Base-by-base conservation (phyloP, 768 basidiomycete species). In the Leucocoprinus leucothites region DNA sequence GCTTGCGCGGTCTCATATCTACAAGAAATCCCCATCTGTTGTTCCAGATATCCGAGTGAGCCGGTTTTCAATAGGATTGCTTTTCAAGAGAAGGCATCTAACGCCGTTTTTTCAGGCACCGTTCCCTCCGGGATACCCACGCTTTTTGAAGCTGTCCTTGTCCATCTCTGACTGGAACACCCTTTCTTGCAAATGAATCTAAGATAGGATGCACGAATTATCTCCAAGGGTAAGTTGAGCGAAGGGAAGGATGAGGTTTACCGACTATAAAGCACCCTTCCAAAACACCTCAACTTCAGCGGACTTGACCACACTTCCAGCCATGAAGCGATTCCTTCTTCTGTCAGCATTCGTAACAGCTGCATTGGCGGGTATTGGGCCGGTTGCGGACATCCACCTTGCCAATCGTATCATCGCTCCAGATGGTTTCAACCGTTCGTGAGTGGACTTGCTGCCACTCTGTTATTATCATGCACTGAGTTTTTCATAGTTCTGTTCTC, bases 341-440 rank as follows among this genome's bases (percentile, higher is more conserved):
- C 18, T 54, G 1, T 36, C 16, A 9, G 19, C 51, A 18, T n/a
- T 60, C 25, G 34, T 47, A 19, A 21, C 60, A 25, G 26, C 48
- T 4, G 60, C 49, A 2, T 56, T 56, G 21, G 67, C 61, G 8
- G 61, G 65, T 4, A 65, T 70, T 48, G 69, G 70, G 0, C 70
- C 70, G 3, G 57, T 48, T 34, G 63, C 69, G 2, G 62, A 74
- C 41, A 61, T 81, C 3, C 61, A 70, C 50, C 67, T 81, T 47
- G 66, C 63, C 16, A 81, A 81, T 62, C 69, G 68, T 51, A 59
- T 65, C n/a, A 74, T 82, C 38, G 64, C 75, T 2, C 80, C 80
- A 0, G 80, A 82, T 67, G 80, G 80, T n/a, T 79, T 73, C 55
- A 57, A 53, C 60, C 70, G 78, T 57, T 67, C 72, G 74, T 76